Evolutionary conservation across 2,329 filamentous ascomycete species (phyloP).

Genomic region (Trichoderma koningiopsis): DNA sequence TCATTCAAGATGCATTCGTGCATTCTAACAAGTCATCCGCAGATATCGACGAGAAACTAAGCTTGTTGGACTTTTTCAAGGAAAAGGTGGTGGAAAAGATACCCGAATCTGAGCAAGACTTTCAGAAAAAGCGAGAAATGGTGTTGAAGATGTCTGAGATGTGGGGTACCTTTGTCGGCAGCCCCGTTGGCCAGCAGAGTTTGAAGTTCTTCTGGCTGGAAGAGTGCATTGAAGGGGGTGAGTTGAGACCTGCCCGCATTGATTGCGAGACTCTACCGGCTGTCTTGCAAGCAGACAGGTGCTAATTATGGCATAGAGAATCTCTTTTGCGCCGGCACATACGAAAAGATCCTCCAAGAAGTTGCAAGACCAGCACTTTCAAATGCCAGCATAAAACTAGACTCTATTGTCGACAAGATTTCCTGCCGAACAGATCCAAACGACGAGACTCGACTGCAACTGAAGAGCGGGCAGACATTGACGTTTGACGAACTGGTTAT

Average conservation of each 20-base stretch:
- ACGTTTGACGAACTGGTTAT: slow-evolving; percentile 70
- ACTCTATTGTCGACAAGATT: slow-evolving; percentile 52
- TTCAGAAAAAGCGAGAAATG: slow-evolving; percentile 44
- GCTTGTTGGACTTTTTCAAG: slow-evolving; percentile 57
- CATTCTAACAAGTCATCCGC: slow-evolving; percentile 61
- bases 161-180: slow-evolving; percentile 74
- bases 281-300: neutral
- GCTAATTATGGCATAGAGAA: slow-evolving; percentile 49
- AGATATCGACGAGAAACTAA: slow-evolving; percentile 50
- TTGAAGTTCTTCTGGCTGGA: slow-evolving; percentile 78
- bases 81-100: slow-evolving; percentile 50
- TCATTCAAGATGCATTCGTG: slow-evolving; percentile 68
- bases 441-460: slow-evolving; percentile 47
- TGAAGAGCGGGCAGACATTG: slow-evolving; percentile 47
- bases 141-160: slow-evolving; percentile 60
- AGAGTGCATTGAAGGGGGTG: slow-evolving; percentile 73
- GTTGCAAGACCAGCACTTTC: slow-evolving; percentile 60
- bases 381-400: slow-evolving; percentile 56
- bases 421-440: slow-evolving; percentile 33
- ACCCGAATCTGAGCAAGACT: slow-evolving; percentile 46
- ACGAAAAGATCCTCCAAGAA: slow-evolving; percentile 58
- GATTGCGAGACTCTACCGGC: neutral
- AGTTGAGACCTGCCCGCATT: slow-evolving; percentile 27
- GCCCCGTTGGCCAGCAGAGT: slow-evolving; percentile 64
- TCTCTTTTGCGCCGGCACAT: slow-evolving; percentile 61